phyloP scores from a whole-genome alignment of 2,329 filamentous ascomycete genomes.

The Rutstroemia sp. region DNA sequence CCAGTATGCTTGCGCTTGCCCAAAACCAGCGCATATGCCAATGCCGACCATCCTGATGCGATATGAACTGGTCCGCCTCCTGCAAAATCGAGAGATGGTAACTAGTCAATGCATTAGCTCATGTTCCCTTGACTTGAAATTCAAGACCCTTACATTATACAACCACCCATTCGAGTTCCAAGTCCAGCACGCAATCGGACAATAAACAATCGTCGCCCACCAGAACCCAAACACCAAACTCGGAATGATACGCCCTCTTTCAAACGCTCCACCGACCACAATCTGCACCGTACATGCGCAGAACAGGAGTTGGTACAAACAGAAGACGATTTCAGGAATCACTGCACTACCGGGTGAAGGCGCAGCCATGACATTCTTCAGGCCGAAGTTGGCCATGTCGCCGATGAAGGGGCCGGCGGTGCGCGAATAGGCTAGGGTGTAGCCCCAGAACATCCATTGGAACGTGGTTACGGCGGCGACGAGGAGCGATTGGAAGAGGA shows the following conservation, averaged over 20 bases:
- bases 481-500: constrained; percentile 56
- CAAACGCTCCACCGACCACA: constrained; percentile 55
- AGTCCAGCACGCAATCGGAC: constrained; percentile 56
- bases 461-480: constrained; percentile 48
- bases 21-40: constrained; percentile 56
- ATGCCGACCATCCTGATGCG: constrained; percentile 52
- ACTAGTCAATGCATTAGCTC: constrained; percentile 11
- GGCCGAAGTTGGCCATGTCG: constrained; percentile 51
- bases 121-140: not conserved
- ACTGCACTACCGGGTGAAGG: constrained; percentile 49
- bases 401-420: constrained; percentile 56
- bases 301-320: constrained; percentile 58
- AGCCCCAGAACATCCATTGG: constrained; percentile 58
- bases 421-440: constrained; percentile 53
- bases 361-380: constrained; percentile 52
- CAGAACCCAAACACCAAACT: constrained; percentile 56
- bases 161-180: constrained; percentile 63
- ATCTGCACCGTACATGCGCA: constrained; percentile 54
- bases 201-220: constrained; percentile 61
- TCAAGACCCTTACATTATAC: constrained; percentile 34
- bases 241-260: constrained; percentile 51
- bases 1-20: constrained; percentile 47
- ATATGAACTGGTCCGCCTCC: constrained; percentile 54
- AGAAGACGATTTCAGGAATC: constrained; percentile 59
- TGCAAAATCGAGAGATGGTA: constrained; percentile 35